phyloP scores from a whole-genome alignment of 176 grass and related monocot genomes.

The Rhynchospora tenuis region DNA sequence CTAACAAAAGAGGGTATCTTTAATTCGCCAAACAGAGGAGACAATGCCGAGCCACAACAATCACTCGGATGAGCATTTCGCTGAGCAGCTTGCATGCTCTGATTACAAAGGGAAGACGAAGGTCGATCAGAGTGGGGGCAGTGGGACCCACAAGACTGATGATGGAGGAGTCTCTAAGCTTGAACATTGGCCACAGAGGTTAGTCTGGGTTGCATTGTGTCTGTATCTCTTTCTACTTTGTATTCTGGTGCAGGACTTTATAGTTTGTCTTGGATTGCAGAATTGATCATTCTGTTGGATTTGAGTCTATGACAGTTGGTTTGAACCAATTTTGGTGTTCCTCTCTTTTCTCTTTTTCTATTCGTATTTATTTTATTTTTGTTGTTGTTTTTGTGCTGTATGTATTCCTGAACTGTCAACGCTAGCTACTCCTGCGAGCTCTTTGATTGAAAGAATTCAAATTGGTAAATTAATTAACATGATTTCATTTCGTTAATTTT shows the following conservation, averaged over 20 bases:
- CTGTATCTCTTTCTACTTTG: neutral
- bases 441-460: too few species aligned
- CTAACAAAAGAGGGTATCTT: neutral
- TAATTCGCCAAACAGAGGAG: neutral
- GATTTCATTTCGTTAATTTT: neutral
- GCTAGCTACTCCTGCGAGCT: too few species aligned
- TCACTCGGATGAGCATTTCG: neutral
- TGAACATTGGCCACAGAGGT: neutral
- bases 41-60: neutral
- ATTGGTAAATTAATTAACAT: neutral
- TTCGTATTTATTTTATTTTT: neutral
- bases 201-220: neutral
- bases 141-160: neutral
- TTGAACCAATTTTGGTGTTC: neutral
- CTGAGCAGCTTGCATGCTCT: neutral
- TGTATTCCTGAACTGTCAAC: neutral
- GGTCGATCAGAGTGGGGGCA: neutral
- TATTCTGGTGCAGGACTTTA: neutral
- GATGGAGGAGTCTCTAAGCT: neutral
- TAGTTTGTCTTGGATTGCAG: neutral
- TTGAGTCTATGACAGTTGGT: neutral
- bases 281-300: neutral
- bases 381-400: neutral
- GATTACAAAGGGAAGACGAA: neutral
- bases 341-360: neutral